Percentiles rank a stretch among this genome's conserved stretches.
phyloP scores from a whole-genome alignment of 139 green algal species.

The Coccomyxa sp. region DNA sequence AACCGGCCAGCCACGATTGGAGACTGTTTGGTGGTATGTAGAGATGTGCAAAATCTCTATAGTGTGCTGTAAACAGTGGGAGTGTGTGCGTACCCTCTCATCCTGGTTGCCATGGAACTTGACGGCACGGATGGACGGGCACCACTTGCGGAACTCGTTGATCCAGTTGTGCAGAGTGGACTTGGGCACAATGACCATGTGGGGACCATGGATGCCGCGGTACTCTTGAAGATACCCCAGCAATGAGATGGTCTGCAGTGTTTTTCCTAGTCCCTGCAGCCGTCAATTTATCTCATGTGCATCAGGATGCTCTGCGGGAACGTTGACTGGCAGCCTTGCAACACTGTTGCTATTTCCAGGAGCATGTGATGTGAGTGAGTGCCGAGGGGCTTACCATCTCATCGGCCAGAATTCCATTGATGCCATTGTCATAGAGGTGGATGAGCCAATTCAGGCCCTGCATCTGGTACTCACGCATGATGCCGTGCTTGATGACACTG shows the following conservation, averaged over 20 bases:
- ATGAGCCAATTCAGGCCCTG: conserved; percentile 99
- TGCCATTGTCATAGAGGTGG: conserved; percentile 97
- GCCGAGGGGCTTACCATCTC: conserved; percentile 78
- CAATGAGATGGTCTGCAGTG: conserved; percentile 97
- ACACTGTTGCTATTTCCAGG: not conserved
- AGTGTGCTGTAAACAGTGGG: too few species aligned
- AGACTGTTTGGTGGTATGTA: too few species aligned
- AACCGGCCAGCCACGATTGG: too few species aligned
- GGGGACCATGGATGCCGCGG: conserved; percentile 90
- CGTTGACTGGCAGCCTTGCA: not conserved
- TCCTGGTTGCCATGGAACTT: conserved; percentile 97
- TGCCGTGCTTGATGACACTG: conserved; percentile 79
- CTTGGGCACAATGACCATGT: conserved; percentile 98
- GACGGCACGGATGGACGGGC: conserved; percentile 77
- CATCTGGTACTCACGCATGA: conserved; percentile 98
- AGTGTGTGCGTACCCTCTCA: conserved; percentile 52
- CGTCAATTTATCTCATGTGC: not conserved
- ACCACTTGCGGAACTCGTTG: conserved; percentile 96
- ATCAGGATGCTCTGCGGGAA: not conserved
- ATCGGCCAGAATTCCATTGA: conserved; percentile 99
- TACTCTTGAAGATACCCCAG: conserved; percentile 95
- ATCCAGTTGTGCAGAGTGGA: conserved; percentile 99
- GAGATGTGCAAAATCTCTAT: too few species aligned
- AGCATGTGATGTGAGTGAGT: not conserved
- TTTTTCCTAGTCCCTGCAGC: conserved; percentile 93